Percentiles rank a stretch among this genome's conserved stretches.
Conservation (phyloP, 352 stramenopile species). For the Globisporangium paddicum region DNA sequence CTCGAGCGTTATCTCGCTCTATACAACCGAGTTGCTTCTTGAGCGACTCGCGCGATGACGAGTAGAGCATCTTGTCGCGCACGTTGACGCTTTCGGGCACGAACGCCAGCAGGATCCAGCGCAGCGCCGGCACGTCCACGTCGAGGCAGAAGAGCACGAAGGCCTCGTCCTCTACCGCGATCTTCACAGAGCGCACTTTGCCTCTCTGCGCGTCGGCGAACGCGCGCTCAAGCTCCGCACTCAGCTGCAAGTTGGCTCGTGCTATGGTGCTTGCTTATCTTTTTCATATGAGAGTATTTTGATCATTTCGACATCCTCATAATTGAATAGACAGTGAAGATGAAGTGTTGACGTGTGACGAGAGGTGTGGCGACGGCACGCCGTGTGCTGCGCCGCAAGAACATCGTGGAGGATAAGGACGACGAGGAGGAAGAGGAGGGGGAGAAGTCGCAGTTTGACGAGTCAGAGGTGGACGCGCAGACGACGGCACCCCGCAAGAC, state of each 20-base stretch:
- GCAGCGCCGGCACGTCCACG: constrained; percentile 58
- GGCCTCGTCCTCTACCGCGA: too few relatives aligned
- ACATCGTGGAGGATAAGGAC: constrained; percentile 42
- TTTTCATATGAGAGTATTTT: too few relatives aligned
- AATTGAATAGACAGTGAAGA: constrained; percentile 7
- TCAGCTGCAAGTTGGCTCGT: too few relatives aligned
- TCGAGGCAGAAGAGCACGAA: constrained; percentile 80
- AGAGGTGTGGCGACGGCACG: constrained; percentile 34
- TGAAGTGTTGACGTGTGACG: constrained; percentile 56
- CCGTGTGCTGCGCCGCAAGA: constrained; percentile 63
- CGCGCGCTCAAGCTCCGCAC: too few relatives aligned
- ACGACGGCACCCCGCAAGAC: constrained; percentile 26
- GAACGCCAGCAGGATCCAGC: constrained; percentile 79
- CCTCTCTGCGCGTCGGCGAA: too few relatives aligned
- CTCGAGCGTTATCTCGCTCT: too few relatives aligned
- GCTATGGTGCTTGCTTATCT: too few relatives aligned
- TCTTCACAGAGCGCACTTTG: too few relatives aligned
- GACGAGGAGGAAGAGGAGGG: constrained; percentile 22
- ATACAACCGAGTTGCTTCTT: constrained; percentile 90
- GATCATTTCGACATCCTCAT: too few relatives aligned
- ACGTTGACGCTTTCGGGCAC: constrained; percentile 74
- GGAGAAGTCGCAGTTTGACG: constrained; percentile 19
- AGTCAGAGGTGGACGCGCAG: constrained; percentile 12
- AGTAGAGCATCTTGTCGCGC: constrained; percentile 91
- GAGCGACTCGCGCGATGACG: constrained; percentile 86